These are phyloP conservation scores for Barbatosphaeria neglecta DNA, from an alignment of 495 filamentous ascomycete species.

Conservation along the genomic window DNA sequence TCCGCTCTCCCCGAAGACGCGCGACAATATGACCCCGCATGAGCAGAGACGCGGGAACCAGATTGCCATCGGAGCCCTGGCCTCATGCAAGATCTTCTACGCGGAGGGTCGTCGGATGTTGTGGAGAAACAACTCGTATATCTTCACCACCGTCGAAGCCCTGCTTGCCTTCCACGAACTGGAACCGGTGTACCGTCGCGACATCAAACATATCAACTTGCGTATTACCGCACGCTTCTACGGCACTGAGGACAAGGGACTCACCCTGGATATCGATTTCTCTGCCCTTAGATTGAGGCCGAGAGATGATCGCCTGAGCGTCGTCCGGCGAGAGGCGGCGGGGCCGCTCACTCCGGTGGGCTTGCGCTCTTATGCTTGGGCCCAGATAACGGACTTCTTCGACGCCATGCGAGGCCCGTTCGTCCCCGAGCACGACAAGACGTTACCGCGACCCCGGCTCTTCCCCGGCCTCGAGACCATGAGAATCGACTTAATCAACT, in stretches of 20 bases:
- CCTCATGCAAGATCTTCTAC: slow-evolving; percentile 29
- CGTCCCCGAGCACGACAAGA: slow-evolving; percentile 14
- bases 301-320: slow-evolving; percentile 15
- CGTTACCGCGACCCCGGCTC: slow-evolving; percentile 18
- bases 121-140: slow-evolving; percentile 32
- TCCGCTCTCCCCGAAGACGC: slow-evolving; percentile 25
- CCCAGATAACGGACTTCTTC: slow-evolving; percentile 33
- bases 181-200: slow-evolving; percentile 15
- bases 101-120: slow-evolving; percentile 27
- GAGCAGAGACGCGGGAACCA: slow-evolving; percentile 24
- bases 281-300: slow-evolving; percentile 14
- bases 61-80: slow-evolving; percentile 29
- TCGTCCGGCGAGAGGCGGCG: slow-evolving; percentile 21
- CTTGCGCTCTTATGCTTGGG: slow-evolving; percentile 36
- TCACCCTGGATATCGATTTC: too few species aligned
- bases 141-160: slow-evolving; percentile 32
- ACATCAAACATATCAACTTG: slow-evolving; percentile 27
- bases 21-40: slow-evolving; percentile 14
- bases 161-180: slow-evolving; percentile 28
- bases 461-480: slow-evolving; percentile 27
- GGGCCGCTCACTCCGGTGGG: slow-evolving; percentile 22
- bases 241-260: slow-evolving; percentile 25
- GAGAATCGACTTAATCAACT: slow-evolving; percentile 38
- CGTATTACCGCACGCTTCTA: slow-evolving; percentile 36
- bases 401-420: slow-evolving; percentile 25